These are phyloP conservation scores for Papiliotrema terrestris DNA, from an alignment of 1,284 basidiomycete species.

Conservation along the genomic window DNA sequence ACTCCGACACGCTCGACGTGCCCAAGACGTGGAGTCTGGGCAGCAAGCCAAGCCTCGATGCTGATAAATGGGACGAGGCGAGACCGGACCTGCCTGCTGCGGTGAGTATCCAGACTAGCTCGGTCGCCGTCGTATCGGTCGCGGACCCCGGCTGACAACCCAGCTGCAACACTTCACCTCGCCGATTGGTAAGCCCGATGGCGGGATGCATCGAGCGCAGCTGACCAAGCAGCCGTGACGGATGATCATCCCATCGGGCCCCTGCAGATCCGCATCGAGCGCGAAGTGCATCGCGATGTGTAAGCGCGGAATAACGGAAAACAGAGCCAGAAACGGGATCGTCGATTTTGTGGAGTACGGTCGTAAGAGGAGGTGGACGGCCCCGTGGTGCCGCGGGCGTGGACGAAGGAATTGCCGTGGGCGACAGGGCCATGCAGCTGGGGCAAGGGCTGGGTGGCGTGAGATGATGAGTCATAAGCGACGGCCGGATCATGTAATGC, in stretches of 20 bases:
- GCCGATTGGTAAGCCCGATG: conserved; percentile 8
- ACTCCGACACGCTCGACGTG: background rate
- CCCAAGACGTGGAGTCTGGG: background rate
- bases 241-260: background rate
- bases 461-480: no score
- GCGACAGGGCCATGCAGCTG: background rate
- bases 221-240: no score
- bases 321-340: background rate
- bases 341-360: no score
- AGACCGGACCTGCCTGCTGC: background rate
- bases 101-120: background rate
- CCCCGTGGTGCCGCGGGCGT: background rate
- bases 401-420: no score
- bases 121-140: no score
- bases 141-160: background rate
- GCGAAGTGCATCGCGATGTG: background rate
- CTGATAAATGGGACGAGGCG: background rate
- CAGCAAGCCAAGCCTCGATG: background rate
- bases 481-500: no score
- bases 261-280: conserved; percentile 3
- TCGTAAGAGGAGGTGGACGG: background rate
- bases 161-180: conserved; percentile 24
- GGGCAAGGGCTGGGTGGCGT: background rate
- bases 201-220: no score
- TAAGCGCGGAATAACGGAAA: background rate